Evolutionary conservation across 176 grass and related monocot species (phyloP).

Genomic region (Olyra latifolia): DNA sequence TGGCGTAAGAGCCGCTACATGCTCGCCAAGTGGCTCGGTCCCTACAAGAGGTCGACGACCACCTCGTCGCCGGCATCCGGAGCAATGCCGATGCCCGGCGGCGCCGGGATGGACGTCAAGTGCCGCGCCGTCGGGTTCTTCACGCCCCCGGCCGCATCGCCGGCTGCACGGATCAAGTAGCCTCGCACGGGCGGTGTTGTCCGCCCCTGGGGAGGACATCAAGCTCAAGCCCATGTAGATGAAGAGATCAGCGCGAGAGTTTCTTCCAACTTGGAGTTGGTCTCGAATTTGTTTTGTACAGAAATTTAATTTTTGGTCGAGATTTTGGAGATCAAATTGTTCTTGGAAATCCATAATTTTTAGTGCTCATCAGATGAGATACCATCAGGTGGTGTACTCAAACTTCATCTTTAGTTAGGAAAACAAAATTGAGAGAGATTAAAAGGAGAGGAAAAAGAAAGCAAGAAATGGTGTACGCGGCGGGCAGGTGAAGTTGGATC

Average conservation of each 20-base stretch:
- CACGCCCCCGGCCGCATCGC: not conserved
- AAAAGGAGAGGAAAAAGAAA: not conserved
- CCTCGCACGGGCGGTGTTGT: no score
- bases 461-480: slow-evolving; percentile 32
- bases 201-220: not conserved
- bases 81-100: slow-evolving; percentile 29
- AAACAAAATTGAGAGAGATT: not conserved
- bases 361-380: not conserved
- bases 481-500: slow-evolving; percentile 36
- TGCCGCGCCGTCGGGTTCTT: slow-evolving; percentile 59
- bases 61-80: not conserved
- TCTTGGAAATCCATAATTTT: not conserved
- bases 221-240: not conserved
- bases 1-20: slow-evolving; percentile 90
- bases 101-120: slow-evolving; percentile 37
- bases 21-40: slow-evolving; percentile 92
- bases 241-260: slow-evolving; percentile 20
- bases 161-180: slow-evolving; percentile 49
- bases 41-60: slow-evolving; percentile 67
- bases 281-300: slow-evolving; percentile 41
- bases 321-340: slow-evolving; percentile 23
- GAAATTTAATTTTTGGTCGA: slow-evolving; percentile 17
- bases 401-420: not conserved
- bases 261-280: slow-evolving; percentile 3
- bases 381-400: not conserved